These are phyloP conservation scores for Chaetoscypha palmicola DNA, from an alignment of 2,329 filamentous ascomycete genomes.

Conservation along the genomic window DNA sequence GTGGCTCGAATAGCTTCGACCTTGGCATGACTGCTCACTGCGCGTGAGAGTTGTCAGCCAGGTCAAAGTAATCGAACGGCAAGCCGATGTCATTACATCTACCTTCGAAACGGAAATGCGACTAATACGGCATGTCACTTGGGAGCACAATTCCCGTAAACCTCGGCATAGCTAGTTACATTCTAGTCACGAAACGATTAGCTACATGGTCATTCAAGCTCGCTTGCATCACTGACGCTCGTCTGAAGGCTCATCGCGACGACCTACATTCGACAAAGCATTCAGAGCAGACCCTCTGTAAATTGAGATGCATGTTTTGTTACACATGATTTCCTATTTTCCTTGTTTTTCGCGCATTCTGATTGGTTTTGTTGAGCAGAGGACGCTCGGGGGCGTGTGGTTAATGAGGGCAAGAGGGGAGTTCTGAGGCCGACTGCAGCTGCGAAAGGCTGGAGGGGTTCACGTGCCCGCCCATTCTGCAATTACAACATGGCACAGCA, in stretches of 20 bases:
- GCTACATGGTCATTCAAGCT: constrained; percentile 28
- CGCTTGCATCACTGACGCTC: too few species aligned
- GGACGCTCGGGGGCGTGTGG: constrained; percentile 23
- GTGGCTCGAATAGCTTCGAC: constrained; percentile 31
- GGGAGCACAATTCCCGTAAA: constrained; percentile 14
- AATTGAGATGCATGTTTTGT: constrained; percentile 23
- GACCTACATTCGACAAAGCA: constrained; percentile 17
- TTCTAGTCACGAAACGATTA: constrained; percentile 22
- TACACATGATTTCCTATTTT: constrained; percentile 21
- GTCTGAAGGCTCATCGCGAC: constrained; percentile 11
- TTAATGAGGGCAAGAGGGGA: constrained; percentile 7
- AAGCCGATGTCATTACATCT: constrained; percentile 30
- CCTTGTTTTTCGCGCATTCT: constrained; percentile 16
- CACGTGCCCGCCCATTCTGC: neutral
- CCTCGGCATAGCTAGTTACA: constrained; percentile 21
- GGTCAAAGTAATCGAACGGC: constrained; percentile 31
- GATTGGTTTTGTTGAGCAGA: constrained; percentile 21
- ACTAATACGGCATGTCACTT: constrained; percentile 13
- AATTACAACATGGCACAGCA: neutral
- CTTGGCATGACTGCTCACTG: constrained; percentile 26
- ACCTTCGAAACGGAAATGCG: constrained; percentile 22
- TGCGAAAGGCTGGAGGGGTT: neutral
- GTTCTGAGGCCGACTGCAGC: neutral
- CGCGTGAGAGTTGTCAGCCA: constrained; percentile 21
- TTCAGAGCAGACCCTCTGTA: constrained; percentile 27